Percentiles rank a stretch among this genome's conserved stretches.
These are phyloP conservation scores for Malania oleifera DNA, from an alignment of 164 flowering plant genomes.

Conservation along the genomic window DNA sequence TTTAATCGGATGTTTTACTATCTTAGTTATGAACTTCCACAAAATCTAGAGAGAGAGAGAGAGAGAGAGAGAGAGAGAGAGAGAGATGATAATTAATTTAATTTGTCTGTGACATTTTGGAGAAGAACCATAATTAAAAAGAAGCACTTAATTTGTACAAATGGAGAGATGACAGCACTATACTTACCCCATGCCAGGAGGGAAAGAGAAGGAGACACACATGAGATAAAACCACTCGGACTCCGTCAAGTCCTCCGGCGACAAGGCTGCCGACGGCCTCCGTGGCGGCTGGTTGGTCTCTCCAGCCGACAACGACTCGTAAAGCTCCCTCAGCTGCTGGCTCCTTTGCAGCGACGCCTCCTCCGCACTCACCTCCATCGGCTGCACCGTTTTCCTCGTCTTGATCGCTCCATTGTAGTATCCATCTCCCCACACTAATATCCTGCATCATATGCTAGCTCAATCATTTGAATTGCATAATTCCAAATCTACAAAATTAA, in stretches of 20 bases:
- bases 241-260: slow-evolving; percentile 95
- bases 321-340: slow-evolving; percentile 86
- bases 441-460: slow-evolving; percentile 45
- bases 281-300: slow-evolving; percentile 63
- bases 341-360: slow-evolving; percentile 85
- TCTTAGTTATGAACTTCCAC: not conserved
- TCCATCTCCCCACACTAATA: slow-evolving; percentile 85
- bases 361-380: slow-evolving; percentile 82
- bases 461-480: too few relatives aligned
- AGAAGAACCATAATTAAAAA: too few relatives aligned
- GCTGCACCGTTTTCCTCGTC: slow-evolving; percentile 90
- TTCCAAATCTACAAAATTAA: not conserved
- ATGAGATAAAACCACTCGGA: slow-evolving; percentile 96
- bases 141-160: too few relatives aligned
- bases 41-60: not conserved
- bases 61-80: slow-evolving; percentile 6
- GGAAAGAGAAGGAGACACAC: slow-evolving; percentile 94
- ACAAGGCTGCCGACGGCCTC: slow-evolving; percentile 76
- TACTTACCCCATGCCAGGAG: slow-evolving; percentile 77
- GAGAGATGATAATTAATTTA: not conserved
- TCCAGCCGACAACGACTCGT: slow-evolving; percentile 72
- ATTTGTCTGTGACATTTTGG: too few relatives aligned
- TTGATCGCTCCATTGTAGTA: slow-evolving; percentile 96
- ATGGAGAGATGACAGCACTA: too few relatives aligned
- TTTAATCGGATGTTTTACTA: slow-evolving; percentile 6